Evolutionary conservation across 2,329 filamentous ascomycete species (phyloP).

Genomic region (Septoria petroselini): DNA sequence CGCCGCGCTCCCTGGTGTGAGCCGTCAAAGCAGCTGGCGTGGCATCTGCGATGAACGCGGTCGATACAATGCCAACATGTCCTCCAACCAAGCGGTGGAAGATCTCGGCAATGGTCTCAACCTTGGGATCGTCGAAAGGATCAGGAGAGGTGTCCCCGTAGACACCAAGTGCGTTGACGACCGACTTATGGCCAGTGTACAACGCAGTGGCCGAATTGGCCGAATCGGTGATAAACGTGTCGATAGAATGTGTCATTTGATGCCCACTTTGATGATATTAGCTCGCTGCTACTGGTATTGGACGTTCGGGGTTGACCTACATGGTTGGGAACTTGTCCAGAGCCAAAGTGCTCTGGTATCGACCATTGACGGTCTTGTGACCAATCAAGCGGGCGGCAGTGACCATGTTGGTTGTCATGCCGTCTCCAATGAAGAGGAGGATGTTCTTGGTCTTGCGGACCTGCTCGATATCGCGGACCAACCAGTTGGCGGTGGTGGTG

Average conservation of each 20-base stretch:
- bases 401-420: constrained; percentile 61
- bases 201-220: constrained; percentile 80
- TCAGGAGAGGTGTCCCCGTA: constrained; percentile 74
- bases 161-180: constrained; percentile 76
- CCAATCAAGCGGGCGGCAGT: constrained; percentile 71
- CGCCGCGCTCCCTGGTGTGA: constrained; percentile 67
- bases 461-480: constrained; percentile 66
- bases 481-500: constrained; percentile 71
- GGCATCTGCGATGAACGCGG: constrained; percentile 77
- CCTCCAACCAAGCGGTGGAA: constrained; percentile 67
- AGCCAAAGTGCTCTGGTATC: constrained; percentile 68
- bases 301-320: too few species aligned
- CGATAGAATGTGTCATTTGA: constrained; percentile 84
- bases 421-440: constrained; percentile 76
- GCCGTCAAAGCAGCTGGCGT: constrained; percentile 72
- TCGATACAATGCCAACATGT: constrained; percentile 64
- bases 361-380: constrained; percentile 80
- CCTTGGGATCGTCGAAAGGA: constrained; percentile 77
- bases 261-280: constrained; percentile 54
- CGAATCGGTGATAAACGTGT: constrained; percentile 77
- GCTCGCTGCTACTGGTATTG: too few species aligned
- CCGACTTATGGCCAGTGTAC: constrained; percentile 80
- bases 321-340: constrained; percentile 72
- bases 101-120: constrained; percentile 78
- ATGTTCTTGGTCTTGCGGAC: constrained; percentile 70